Base-by-base conservation (phyloP, 2,329 filamentous ascomycete species). In the Fusarium subtropicale region DNA sequence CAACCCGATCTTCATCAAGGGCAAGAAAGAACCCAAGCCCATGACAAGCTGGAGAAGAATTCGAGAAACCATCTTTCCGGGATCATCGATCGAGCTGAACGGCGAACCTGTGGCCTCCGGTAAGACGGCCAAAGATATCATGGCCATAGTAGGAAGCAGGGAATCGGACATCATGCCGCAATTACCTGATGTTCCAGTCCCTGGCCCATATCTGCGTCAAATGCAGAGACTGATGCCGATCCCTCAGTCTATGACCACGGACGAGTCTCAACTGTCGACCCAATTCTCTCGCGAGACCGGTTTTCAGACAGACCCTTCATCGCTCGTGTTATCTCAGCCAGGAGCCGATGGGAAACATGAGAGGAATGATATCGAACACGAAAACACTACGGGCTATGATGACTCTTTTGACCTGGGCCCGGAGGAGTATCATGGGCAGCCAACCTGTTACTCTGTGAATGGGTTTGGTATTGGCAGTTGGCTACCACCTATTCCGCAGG, bases 11-110 rank as follows among this genome's bases (percentile, higher is more conserved):
- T 28, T 44, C 9, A 15, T 18, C 38, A 24, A 24, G 1, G 44
- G 38, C 1, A n/a, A 13, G 2, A 50, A 26, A 20, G 59, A 64
- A 38, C 6, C 26, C 1, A 8, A 52, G 2, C 18, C 62, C 1
- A 8, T 47, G 6, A 50, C 9, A 10, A 65, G 62, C 46, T 65
- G 62, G 62, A 47, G 62, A 28, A 54, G 22, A n/a, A 65, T 65
- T 13, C 60, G 34, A 3, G 45, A 60, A 10, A 60, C 46, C 2
- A 52, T 65, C n/a, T 65, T 65, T 2, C 61, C 61, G 20, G 15
- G 15, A 3, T 26, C 24, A 1, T n/a, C 33, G 1, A n/a, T 28
- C 3, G 38, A 31, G 20, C 34, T 12, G 31, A 45, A 33, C n/a
- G 8, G 16, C 33, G 44, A 16, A 13, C 6, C n/a, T 11, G 4